phyloP scores from a whole-genome alignment of 345 rosid genomes.

The Triadica sebifera region DNA sequence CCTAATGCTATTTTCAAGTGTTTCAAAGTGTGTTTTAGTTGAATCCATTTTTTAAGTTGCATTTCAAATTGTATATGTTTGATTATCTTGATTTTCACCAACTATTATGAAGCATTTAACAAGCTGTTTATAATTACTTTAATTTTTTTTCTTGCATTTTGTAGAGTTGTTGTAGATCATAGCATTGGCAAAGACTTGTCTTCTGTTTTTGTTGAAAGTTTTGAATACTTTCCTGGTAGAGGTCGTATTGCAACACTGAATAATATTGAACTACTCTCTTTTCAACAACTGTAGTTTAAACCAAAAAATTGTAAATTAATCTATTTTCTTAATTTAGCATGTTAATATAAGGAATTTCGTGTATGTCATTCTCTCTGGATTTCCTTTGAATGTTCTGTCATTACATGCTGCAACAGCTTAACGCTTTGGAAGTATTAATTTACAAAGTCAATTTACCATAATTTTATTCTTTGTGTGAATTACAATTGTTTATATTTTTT shows the following conservation, averaged over 20 bases:
- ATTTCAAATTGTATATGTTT: background rate
- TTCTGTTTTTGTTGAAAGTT: constrained; percentile 71
- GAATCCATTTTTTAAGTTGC: background rate
- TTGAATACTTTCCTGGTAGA: constrained; percentile 90
- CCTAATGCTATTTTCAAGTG: background rate
- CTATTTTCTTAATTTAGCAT: constrained; percentile 1
- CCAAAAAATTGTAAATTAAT: background rate
- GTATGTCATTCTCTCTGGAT: background rate
- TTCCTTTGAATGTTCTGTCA: background rate
- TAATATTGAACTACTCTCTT: constrained; percentile 52
- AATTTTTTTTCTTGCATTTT: constrained; percentile 15
- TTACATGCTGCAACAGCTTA: background rate
- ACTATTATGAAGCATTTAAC: too few species aligned
- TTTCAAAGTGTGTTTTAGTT: background rate
- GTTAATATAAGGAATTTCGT: background rate
- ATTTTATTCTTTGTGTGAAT: constrained; percentile 16
- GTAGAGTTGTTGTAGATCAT: constrained; percentile 97
- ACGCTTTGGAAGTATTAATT: background rate
- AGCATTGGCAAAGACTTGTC: constrained; percentile 89
- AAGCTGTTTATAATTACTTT: background rate
- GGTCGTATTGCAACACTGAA: constrained; percentile 89
- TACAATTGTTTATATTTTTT: constrained; percentile 19
- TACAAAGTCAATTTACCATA: constrained; percentile 16
- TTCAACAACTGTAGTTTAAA: background rate
- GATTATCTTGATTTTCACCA: constrained; percentile 3